Base-by-base conservation (phyloP, 129 eudicot species). In the Artemisia annua region DNA sequence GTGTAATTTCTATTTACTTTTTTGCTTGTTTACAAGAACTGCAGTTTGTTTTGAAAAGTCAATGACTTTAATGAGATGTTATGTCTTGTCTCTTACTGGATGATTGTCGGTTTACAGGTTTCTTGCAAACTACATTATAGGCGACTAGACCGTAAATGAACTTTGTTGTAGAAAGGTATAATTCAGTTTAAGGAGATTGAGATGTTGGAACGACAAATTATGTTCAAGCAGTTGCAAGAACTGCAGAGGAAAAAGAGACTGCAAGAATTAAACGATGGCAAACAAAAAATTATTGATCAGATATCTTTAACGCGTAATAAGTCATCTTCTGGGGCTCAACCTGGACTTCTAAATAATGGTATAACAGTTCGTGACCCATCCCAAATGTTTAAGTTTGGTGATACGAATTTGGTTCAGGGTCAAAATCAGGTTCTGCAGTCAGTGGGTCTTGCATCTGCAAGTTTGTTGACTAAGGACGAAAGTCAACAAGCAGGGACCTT, bases 171-270 rank as follows among this genome's bases (percentile, higher is more conserved):
- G 20, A 35, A 66, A 66, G 26, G 30, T 50, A 43, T 26, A 75
- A 73, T 63, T 63, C 73, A 70, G 68, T 51, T 43, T 58, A 68
- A 68, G 64, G 75, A 81, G 61, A 78, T 69, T 65, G 73, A 78
- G 78, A 83, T 85, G 91, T 82, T 86, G 85, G 91, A 88, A 78
- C 75, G 89, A 61, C 85, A 88, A 22, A 79, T 81, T 22, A 87
- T 90, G 87, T 70, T 85, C 76, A 90, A 83, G 80, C 82, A 90
- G 79, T 63, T 83, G 73, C 89, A 90, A 74, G 93, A 85, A 83
- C 70, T 80, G 71, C 86, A 84, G 80, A 77, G 76, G 79, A 83
- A 79, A 69, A 87, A 79, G 80, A 84, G 84, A 78, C 75, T 83
- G 17, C 87, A 79, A 81, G 85, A 77, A 50, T 48, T 82, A 12